A percentile compares a stretch with the other conserved stretches of the same genome.
Conservation (phyloP, 2,329 filamentous ascomycete genomes). For the Dothistroma septosporum region DNA sequence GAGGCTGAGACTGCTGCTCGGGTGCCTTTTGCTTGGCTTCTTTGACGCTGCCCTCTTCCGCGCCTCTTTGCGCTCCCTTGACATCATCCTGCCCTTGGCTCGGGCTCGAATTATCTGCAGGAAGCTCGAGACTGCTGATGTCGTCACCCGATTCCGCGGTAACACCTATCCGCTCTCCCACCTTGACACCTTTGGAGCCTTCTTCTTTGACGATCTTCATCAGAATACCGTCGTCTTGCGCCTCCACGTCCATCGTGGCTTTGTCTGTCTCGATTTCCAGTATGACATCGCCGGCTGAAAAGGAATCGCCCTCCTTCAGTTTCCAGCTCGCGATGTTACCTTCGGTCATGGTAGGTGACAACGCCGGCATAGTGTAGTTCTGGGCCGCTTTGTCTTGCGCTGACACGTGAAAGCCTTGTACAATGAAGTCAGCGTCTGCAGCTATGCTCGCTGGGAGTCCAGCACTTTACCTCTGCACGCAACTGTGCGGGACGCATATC, state of each 20-base stretch:
- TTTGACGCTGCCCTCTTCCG: constrained; percentile 14
- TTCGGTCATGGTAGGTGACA: constrained; percentile 92
- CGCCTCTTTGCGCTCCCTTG: constrained; percentile 11
- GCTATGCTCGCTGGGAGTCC: background rate
- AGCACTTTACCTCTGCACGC: constrained; percentile 26
- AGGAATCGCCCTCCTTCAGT: constrained; percentile 81
- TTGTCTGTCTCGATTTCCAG: constrained; percentile 94
- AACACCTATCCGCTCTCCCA: constrained; percentile 77
- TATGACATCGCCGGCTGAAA: constrained; percentile 77
- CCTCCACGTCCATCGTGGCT: constrained; percentile 91
- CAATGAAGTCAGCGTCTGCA: constrained; percentile 7
- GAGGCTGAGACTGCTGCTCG: constrained; percentile 8
- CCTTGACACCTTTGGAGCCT: constrained; percentile 71
- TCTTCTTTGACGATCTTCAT: constrained; percentile 75
- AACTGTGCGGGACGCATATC: constrained; percentile 25
- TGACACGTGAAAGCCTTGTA: constrained; percentile 27
- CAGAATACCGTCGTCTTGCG: constrained; percentile 81
- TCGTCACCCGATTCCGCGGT: constrained; percentile 80
- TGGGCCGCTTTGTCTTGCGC: constrained; percentile 60
- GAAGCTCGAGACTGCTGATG: constrained; percentile 67
- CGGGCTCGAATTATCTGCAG: constrained; percentile 56
- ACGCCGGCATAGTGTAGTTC: constrained; percentile 86
- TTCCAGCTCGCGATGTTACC: constrained; percentile 83
- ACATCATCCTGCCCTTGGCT: constrained; percentile 13
- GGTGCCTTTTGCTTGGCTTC: constrained; percentile 10